Evolutionary conservation across 805 yeast species (phyloP), one percentile per base, ranked within the genome.

Genomic region (Scheffersomyces spartinae): DNA sequence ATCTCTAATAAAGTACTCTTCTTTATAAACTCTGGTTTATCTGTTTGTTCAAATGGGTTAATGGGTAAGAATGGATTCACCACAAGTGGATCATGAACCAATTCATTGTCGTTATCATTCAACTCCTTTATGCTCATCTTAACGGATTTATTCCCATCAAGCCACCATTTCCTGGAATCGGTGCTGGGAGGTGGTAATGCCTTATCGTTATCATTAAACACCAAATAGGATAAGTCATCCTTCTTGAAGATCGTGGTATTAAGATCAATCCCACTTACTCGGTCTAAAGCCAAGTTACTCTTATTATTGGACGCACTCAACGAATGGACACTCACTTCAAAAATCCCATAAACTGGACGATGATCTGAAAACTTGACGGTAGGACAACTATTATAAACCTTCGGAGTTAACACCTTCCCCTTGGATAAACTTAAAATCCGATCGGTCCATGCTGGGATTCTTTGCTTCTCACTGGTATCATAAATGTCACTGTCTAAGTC

Each of bases 361-460:
- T 88, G 98, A 43, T 88, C 98, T 1, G 95, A 82, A 39, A 81
- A 78, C 10, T 59, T 47, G 12, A 82, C 60, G 13, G 64, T 59
- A 12, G 61, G 68, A 7, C 64, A 70, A 26, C 77, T 61, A 9
- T 71, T 64, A 46, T 88, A 91, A 6, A 56, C 51, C 1, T 64
- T 34, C 33, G 80, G 88, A 23, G 55, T 61, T 29, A 86, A 47
- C 7, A 66, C 59, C 18, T 67, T 64, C 9, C 80, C 74, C 14
- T 79, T 58, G 3, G 65, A 52, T 28, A 59, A 39, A 41, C 73
- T 75, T 24, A 86, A 50, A 17, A 88, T 74, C 30, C 98, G 58
- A 54, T 91, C 99, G 3, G 97, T 86, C 98, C 98, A 91, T 0
- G 98, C 93, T 1, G 98, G 99, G 8, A 82, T 74, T 34, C 99